Evolutionary conservation across 257 asterid genomes (phyloP), one percentile per base, ranked within the genome.

Genomic region (Nicotiana attenuata): DNA sequence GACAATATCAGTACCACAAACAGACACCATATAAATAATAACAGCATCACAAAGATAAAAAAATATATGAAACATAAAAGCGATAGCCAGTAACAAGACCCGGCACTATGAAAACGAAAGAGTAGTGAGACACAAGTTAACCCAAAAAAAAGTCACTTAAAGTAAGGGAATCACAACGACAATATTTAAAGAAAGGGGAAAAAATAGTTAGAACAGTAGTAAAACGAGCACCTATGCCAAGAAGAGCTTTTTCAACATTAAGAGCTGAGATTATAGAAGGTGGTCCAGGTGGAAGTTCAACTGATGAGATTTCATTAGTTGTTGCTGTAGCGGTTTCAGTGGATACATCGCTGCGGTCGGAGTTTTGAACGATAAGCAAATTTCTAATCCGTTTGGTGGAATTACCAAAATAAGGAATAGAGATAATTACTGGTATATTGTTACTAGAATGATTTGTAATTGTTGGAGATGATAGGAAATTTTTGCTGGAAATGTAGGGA

Each of bases 221-320:
- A 65, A 16, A 26, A 15, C 13, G 53, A 31, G 14, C 81, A 93
- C 97, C 96, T 52, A 94, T 85, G 73, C 98, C 98, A 5, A 96
- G 97, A 61, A 94, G 83, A 82, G 95, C 95, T 80, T 91, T 94
- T 61, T 94, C 97, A 68, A 90, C 97, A 50, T 92, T 94, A 10
- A 90, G 92, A 71, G 94, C 86, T 22, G 98, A 94, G 71, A 94
- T 92, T 28, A 94, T 75, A 33, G 98, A 94, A 1, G 93, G 89
- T 17, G 91, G 87, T 22, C 85, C 93, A 63, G 86, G 64, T 1
- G 88, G 85, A 65, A 88, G 82, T 64, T 91, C 91, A 33, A 83
- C 84, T 3, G 73, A 19, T 29, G 73, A 65, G 9, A 81, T 6
- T 66, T 80, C 91, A 2, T 57, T 41, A 41, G 50, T 69, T 5